Evolutionary conservation across 1,139 yeast species (phyloP).

Genomic region (Kodamaea sp.): DNA sequence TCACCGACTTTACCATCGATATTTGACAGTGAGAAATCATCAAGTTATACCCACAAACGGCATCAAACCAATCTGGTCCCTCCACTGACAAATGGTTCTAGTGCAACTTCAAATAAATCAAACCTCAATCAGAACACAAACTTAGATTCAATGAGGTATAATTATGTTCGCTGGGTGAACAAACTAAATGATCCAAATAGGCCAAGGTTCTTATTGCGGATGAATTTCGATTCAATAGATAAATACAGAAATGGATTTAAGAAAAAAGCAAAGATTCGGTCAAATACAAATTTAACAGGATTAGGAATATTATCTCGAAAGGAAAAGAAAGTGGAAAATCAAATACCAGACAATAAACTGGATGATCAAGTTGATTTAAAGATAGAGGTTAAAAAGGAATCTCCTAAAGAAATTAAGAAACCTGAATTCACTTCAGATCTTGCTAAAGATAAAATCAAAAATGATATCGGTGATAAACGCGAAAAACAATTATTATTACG

Average conservation of each 20-base stretch:
- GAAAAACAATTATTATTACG: conserved; percentile 9
- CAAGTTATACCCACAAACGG: neutral
- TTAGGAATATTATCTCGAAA: no score
- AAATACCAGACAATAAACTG: neutral
- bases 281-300: no score
- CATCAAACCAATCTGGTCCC: conserved; percentile 1
- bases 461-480: conserved; percentile 1
- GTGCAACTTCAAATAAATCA: neutral
- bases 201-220: conserved; percentile 32
- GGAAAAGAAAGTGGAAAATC: neutral
- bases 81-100: neutral
- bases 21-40: conserved; percentile 15
- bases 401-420: neutral
- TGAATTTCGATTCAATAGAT: conserved; percentile 20
- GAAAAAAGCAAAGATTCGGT: conserved; percentile 4
- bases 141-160: conserved; percentile 3
- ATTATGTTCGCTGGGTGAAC: conserved; percentile 32
- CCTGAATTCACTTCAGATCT: conserved; percentile 3
- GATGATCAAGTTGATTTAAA: conserved; percentile 1
- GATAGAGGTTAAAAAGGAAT: neutral
- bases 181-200: conserved; percentile 22
- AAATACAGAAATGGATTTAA: conserved; percentile 13
- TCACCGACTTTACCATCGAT: conserved; percentile 37
- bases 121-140: neutral
- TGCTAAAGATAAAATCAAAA: conserved; percentile 5